A percentile compares a stretch with the other conserved stretches of the same genome.
Evolutionary conservation across 2,329 filamentous ascomycete genomes (phyloP).

Genomic region (Lasiodiplodia sp.): DNA sequence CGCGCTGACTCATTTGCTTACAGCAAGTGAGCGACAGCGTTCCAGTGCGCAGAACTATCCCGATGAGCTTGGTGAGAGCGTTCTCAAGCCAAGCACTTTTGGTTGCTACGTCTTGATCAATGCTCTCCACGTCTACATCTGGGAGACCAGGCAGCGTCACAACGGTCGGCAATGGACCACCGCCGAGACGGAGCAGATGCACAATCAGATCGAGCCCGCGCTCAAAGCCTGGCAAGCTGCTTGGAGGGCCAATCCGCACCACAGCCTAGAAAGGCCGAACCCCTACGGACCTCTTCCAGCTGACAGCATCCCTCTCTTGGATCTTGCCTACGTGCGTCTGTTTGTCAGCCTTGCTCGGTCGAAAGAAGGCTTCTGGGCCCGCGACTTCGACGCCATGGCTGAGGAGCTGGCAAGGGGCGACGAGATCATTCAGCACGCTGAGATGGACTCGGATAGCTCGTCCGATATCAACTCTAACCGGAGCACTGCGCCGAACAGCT

Average conservation of each 20-base stretch:
- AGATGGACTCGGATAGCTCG: constrained; percentile 42
- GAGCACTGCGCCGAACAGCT: constrained; percentile 30
- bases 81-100: constrained; percentile 85
- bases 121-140: constrained; percentile 96
- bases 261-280: constrained; percentile 84
- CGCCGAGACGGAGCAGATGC: constrained; percentile 94
- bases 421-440: constrained; percentile 77
- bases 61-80: constrained; percentile 63
- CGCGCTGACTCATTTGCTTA: constrained; percentile 80
- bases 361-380: constrained; percentile 93
- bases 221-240: constrained; percentile 93
- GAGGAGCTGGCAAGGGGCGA: constrained; percentile 82
- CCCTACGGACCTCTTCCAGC: constrained; percentile 86
- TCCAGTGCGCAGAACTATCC: constrained; percentile 32
- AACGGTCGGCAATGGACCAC: constrained; percentile 88
- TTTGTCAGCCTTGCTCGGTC: constrained; percentile 93
- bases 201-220: constrained; percentile 91
- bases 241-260: constrained; percentile 85
- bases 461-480: constrained; percentile 36
- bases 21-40: constrained; percentile 72
- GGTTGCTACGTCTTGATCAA: constrained; percentile 92
- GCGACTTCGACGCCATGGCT: constrained; percentile 91
- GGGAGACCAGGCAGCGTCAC: constrained; percentile 93
- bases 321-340: constrained; percentile 88
- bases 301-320: constrained; percentile 88